Conservation (phyloP, 257 asterid genomes). For the Primulina huaijiensis region DNA sequence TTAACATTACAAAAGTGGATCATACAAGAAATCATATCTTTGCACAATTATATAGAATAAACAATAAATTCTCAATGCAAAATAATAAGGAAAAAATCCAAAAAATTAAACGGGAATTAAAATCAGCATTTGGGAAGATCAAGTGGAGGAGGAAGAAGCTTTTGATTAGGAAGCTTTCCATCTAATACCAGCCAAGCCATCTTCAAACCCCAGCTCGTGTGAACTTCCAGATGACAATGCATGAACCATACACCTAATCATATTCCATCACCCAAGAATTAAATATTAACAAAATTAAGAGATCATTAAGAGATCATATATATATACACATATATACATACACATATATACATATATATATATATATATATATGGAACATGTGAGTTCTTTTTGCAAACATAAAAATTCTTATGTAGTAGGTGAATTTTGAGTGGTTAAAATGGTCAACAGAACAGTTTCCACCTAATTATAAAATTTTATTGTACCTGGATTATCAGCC, state of each 20-base stretch:
- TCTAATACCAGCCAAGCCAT: constrained; percentile 49
- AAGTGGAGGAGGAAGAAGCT: constrained; percentile 41
- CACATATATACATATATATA: too few species aligned
- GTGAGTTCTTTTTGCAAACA: too few species aligned
- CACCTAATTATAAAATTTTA: too few species aligned
- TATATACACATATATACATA: too few species aligned
- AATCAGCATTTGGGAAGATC: constrained; percentile 48
- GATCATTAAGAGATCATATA: too few species aligned
- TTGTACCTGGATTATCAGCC: constrained; percentile 48
- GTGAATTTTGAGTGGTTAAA: too few species aligned
- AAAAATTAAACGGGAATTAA: not conserved
- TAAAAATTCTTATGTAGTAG: too few species aligned
- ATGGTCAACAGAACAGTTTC: too few species aligned
- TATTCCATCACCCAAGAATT: not conserved
- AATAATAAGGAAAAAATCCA: not conserved
- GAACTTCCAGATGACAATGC: constrained; percentile 46
- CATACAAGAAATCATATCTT: not conserved
- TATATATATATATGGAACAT: too few species aligned
- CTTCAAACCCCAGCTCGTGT: constrained; percentile 48
- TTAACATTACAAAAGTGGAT: constrained; percentile 7
- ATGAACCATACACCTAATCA: constrained; percentile 42
- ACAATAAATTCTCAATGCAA: not conserved
- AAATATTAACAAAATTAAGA: too few species aligned
- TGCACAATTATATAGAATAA: not conserved
- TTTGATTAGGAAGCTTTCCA: constrained; percentile 39